These are phyloP conservation scores for Mycena capillaripes DNA, from an alignment of 768 basidiomycete genomes.

Conservation along the genomic window DNA sequence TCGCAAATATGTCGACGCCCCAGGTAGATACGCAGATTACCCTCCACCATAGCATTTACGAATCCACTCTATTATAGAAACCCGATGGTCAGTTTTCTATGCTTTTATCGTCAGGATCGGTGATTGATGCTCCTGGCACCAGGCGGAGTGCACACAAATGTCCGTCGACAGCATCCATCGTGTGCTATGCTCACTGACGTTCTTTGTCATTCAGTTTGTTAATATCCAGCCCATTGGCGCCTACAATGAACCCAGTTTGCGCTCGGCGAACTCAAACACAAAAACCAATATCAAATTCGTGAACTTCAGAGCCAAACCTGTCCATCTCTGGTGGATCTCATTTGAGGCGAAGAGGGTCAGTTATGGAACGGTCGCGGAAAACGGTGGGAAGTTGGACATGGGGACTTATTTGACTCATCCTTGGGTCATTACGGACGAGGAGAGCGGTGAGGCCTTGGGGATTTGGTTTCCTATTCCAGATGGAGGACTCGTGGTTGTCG, in stretches of 20 bases:
- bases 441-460: conserved; percentile 13
- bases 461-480: conserved; percentile 15
- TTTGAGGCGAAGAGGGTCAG: conserved; percentile 5
- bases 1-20: not conserved
- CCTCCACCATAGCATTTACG: not conserved
- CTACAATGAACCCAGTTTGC: conserved; percentile 22
- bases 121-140: no score
- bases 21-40: conserved; percentile 14
- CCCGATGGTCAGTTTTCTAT: no score
- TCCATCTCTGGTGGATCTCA: conserved; percentile 24
- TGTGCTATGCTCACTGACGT: conserved; percentile 5
- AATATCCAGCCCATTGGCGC: conserved; percentile 16
- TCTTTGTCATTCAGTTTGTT: conserved; percentile 14
- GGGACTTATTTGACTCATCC: conserved; percentile 20
- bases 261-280: conserved; percentile 15
- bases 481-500: conserved; percentile 20
- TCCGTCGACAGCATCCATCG: conserved; percentile 7
- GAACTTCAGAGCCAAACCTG: conserved; percentile 14
- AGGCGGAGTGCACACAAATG: no score
- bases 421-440: conserved; percentile 18
- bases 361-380: conserved; percentile 17
- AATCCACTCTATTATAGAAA: conserved; percentile 5
- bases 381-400: conserved; percentile 14
- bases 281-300: conserved; percentile 14
- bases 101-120: no score